Percentiles rank a stretch among this genome's conserved stretches.
phyloP scores from a whole-genome alignment of 192 early-diverging fungal genomes.

The Podila epicladia region DNA sequence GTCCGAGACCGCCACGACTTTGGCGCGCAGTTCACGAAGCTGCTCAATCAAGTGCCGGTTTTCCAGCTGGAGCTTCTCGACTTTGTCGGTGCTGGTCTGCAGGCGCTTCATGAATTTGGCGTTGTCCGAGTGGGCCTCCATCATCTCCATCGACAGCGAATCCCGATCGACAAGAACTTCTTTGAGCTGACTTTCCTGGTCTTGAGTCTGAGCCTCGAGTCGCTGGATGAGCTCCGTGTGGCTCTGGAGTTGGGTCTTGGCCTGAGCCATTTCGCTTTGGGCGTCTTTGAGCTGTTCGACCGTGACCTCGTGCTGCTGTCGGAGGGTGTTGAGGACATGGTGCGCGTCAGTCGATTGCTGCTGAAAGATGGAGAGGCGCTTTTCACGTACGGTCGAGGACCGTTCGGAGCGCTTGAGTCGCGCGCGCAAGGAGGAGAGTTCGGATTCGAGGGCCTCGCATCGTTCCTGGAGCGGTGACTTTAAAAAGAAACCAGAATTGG shows the following conservation, averaged over 20 bases:
- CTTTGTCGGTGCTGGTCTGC: constrained; percentile 11
- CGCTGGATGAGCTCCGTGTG: constrained; percentile 9
- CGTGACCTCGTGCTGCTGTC: constrained; percentile 30
- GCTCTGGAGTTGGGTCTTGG: neutral
- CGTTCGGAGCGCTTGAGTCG: constrained; percentile 16
- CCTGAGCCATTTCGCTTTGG: constrained; percentile 6
- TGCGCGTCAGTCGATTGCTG: constrained; percentile 23
- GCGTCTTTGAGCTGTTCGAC: constrained; percentile 16
- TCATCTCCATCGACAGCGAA: constrained; percentile 37
- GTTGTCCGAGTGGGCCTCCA: constrained; percentile 28
- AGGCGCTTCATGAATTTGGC: constrained; percentile 34
- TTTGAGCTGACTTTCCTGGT: constrained; percentile 18
- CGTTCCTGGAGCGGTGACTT: constrained; percentile 27
- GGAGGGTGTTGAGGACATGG: constrained; percentile 18
- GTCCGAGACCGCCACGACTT: constrained; percentile 1
- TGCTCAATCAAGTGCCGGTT: constrained; percentile 44
- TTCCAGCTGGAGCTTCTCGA: constrained; percentile 27
- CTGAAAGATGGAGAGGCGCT: constrained; percentile 30
- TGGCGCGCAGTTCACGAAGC: constrained; percentile 20
- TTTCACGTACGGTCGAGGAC: constrained; percentile 20
- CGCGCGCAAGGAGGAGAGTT: constrained; percentile 15
- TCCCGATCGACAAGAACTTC: constrained; percentile 33
- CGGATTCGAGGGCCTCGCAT: constrained; percentile 23
- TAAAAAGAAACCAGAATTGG: neutral
- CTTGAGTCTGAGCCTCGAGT: constrained; percentile 8